phyloP scores from a whole-genome alignment of 805 yeast species.

The Hemisphaericaspora nanyangensis region DNA sequence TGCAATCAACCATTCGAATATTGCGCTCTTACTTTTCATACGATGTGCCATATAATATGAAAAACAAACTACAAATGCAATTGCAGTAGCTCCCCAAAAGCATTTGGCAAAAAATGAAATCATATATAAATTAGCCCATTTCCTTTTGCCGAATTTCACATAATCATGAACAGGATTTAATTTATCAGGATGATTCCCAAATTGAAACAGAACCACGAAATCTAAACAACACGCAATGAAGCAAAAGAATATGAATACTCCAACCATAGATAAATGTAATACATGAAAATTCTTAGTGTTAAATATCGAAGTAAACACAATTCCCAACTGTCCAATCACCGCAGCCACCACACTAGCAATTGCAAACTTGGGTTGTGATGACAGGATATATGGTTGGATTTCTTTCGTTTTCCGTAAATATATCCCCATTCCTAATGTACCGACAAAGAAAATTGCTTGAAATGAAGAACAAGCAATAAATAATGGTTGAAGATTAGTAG shows the following conservation, averaged over 20 bases:
- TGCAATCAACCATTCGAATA: slow-evolving; percentile 84
- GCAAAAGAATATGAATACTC: slow-evolving; percentile 54
- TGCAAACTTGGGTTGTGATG: slow-evolving; percentile 40
- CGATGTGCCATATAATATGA: slow-evolving; percentile 34
- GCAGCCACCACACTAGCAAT: slow-evolving; percentile 44
- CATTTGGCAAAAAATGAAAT: slow-evolving; percentile 52
- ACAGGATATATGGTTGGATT: slow-evolving; percentile 49
- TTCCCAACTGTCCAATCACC: slow-evolving; percentile 63
- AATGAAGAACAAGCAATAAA: slow-evolving; percentile 75
- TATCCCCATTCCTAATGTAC: slow-evolving; percentile 61
- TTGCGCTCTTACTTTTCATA: slow-evolving; percentile 48
- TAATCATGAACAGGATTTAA: slow-evolving; percentile 37
- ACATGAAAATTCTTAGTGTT: slow-evolving; percentile 54
- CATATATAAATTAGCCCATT: slow-evolving; percentile 39
- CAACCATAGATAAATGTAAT: slow-evolving; percentile 70
- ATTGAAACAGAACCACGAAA: slow-evolving; percentile 34
- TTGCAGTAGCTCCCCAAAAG: slow-evolving; percentile 64
- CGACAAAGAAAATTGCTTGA: slow-evolving; percentile 71
- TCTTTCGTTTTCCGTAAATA: slow-evolving; percentile 50
- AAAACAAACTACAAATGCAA: slow-evolving; percentile 66
- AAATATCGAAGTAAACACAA: slow-evolving; percentile 70
- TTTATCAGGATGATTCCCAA: slow-evolving; percentile 34
- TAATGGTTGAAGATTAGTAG: slow-evolving; percentile 78
- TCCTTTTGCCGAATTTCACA: slow-evolving; percentile 34
- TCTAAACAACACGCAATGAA: slow-evolving; percentile 46